These are phyloP conservation scores for Aphanoascus verrucosus DNA, from an alignment of 2,329 filamentous ascomycete species.

Conservation along the genomic window DNA sequence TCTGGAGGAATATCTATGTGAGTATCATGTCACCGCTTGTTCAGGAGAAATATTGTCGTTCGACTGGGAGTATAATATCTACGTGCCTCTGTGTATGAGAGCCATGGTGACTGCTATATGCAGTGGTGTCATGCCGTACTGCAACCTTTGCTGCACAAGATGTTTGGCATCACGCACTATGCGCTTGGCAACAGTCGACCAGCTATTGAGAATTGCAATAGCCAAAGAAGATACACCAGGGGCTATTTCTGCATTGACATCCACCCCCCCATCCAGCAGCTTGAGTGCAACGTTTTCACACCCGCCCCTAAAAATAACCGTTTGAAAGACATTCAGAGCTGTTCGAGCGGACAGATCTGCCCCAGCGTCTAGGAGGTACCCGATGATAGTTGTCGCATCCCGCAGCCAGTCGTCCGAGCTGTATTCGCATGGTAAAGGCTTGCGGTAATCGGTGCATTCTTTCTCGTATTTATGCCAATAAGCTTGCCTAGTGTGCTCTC, in stretches of 20 bases:
- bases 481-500: too few relatives aligned
- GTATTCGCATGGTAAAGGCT: not conserved
- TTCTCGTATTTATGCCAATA: too few relatives aligned
- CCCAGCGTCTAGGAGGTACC: not conserved
- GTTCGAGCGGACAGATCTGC: not conserved
- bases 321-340: not conserved
- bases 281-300: not conserved
- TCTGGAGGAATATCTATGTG: not conserved
- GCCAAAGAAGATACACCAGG: not conserved
- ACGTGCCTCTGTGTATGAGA: too few relatives aligned
- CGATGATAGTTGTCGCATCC: not conserved
- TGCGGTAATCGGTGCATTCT: not conserved
- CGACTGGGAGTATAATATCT: too few relatives aligned
- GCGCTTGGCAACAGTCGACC: not conserved
- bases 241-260: not conserved
- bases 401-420: too few relatives aligned
- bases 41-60: too few relatives aligned
- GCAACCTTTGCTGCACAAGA: not conserved
- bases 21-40: not conserved
- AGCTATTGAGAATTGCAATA: not conserved
- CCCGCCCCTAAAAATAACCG: not conserved
- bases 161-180: not conserved
- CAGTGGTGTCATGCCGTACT: not conserved
- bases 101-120: not conserved
- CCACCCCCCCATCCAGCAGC: not conserved